Evolutionary conservation across 2,329 filamentous ascomycete genomes (phyloP).

Genomic region (Sordariomycetes sp.): DNA sequence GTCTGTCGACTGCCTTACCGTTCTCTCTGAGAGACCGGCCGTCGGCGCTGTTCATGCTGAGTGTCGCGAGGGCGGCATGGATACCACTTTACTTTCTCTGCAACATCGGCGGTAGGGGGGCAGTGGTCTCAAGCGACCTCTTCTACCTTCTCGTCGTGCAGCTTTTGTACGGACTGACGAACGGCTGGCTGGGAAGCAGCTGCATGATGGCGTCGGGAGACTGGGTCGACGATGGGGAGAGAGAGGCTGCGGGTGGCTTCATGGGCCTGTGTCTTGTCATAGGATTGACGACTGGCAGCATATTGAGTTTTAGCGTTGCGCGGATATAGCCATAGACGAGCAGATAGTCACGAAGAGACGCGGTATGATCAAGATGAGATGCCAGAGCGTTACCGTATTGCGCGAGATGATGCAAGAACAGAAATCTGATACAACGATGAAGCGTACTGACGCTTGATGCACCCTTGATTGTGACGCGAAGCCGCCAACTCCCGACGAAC

Average conservation of each 20-base stretch:
- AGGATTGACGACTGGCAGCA: conserved; percentile 75
- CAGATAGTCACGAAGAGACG: too few relatives aligned
- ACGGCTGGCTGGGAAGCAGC: conserved; percentile 77
- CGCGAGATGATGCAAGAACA: too few relatives aligned
- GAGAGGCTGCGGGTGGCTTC: conserved; percentile 84
- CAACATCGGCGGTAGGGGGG: conserved; percentile 73
- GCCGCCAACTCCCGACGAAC: too few relatives aligned
- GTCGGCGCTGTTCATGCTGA: conserved; percentile 54
- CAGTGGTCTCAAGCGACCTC: conserved; percentile 65
- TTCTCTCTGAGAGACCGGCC: conserved; percentile 54
- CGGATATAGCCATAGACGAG: conserved; percentile 21
- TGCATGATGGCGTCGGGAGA: conserved; percentile 87
- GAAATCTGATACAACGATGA: too few relatives aligned
- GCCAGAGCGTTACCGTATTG: too few relatives aligned
- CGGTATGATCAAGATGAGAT: too few relatives aligned
- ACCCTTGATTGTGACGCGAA: too few relatives aligned
- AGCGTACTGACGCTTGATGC: too few relatives aligned
- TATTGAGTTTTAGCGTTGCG: conserved; percentile 74
- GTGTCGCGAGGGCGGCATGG: conserved; percentile 58
- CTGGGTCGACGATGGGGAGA: conserved; percentile 74
- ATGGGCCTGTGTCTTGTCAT: conserved; percentile 88
- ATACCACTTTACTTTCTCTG: conserved; percentile 84
- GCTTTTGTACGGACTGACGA: conserved; percentile 72
- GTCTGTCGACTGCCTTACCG: conserved; percentile 55
- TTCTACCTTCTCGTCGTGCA: conserved; percentile 86